Evolutionary conservation across 1,139 yeast genomes (phyloP).

Genomic region (Yamadazyma trypodendri): DNA sequence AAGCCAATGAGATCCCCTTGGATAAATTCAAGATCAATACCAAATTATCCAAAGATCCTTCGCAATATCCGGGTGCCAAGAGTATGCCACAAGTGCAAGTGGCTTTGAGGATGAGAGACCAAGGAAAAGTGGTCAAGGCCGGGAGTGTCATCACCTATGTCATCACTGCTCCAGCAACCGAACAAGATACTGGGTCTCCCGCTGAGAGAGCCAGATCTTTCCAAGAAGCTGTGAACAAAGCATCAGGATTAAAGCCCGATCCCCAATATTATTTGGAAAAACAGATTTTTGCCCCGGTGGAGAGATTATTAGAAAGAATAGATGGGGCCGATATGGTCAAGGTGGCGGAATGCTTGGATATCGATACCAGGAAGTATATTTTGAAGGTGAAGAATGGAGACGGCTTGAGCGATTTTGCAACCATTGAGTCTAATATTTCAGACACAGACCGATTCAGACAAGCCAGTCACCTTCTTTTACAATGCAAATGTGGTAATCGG

Average conservation of each 20-base stretch:
- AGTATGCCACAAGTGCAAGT: conserved; percentile 93
- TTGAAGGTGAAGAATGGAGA: conserved; percentile 44
- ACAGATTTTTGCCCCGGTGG: conserved; percentile 89
- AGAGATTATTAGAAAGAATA: conserved; percentile 79
- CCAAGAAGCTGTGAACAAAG: conserved; percentile 61
- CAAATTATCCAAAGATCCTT: conserved; percentile 73
- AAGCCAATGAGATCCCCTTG: conserved; percentile 58
- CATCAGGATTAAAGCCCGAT: conserved; percentile 62
- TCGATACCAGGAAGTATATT: conserved; percentile 67
- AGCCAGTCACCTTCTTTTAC: conserved; percentile 52
- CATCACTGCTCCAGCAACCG: conserved; percentile 49
- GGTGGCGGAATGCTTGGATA: conserved; percentile 73
- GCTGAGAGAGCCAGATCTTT: conserved; percentile 83
- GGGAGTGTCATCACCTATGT: conserved; percentile 91
- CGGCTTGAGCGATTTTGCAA: conserved; percentile 49
- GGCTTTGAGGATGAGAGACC: conserved; percentile 73
- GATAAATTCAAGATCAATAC: conserved; percentile 73
- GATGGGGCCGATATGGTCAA: conserved; percentile 85
- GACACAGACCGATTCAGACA: conserved; percentile 82
- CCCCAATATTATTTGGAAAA: conserved; percentile 77
- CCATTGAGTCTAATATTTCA: conserved; percentile 77
- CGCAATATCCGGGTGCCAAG: conserved; percentile 72
- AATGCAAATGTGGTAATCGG: conserved; percentile 61
- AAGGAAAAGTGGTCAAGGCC: conserved; percentile 83
- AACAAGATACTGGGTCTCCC: conserved; percentile 37